Evolutionary conservation across 78 protist species (phyloP), one percentile per base, ranked within the genome.

Genomic region (Dictyostelium purpureum): DNA sequence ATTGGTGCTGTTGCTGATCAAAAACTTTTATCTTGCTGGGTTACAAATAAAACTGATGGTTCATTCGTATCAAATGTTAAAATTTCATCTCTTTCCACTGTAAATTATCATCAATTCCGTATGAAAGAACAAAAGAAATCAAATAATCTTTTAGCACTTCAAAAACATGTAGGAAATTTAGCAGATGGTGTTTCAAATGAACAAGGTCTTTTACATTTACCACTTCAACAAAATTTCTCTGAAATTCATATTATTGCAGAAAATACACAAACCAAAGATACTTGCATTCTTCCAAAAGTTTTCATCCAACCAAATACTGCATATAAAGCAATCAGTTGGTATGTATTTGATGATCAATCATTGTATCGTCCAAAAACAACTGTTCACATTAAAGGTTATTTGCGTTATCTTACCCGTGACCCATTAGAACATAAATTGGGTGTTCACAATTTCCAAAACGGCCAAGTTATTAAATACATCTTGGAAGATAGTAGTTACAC

Each of bases 281-380:
- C 52, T 52, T 70, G 80, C n/a, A 6, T 85, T 1, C 54, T 85
- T 7, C 80, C 45, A 70, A 16, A 74, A 5, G 82, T 85, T 21
- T 66, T 18, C 40, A 47, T 59, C 54, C 56, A 66, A 61, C 71
- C 92, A 40, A 73, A 56, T 28, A 0, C 31, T 7, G 38, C 51
- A 3, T 70, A 37, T 21, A 49, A 74, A 19, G 77, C 51, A 45
- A 11, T 85, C 0, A 31, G 45, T 56, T 85, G 92, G 92, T 79
- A 85, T 38, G 75, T 85, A 54, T 85, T 85, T 63, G 92, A 85
- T 35, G 92, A 85, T 73, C 92, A 85, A 45, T 73, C 83, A 70
- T 67, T 85, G 9, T 85, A 85, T 45, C 63, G 92, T 49, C 92
- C 92, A 70, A 85, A 70, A 11, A 52, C 74, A 5, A 85, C 92